Evolutionary conservation across 805 yeast species (phyloP), one percentile per base, ranked within the genome.

Genomic region (Diddensiella santjacobensis): DNA sequence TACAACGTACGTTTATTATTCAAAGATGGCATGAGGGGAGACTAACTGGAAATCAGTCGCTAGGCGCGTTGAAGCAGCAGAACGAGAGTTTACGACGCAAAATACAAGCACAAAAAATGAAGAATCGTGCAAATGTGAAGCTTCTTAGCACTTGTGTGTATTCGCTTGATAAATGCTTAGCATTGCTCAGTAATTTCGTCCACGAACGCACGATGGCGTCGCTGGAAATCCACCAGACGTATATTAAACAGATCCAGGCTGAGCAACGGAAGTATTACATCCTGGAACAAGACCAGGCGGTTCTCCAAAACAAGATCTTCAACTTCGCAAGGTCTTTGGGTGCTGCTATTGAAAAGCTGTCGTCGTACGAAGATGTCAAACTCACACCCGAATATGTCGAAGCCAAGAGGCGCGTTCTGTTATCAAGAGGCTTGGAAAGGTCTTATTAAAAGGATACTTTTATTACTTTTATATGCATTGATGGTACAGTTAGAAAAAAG

Each of bases 401-500:
- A 19, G 51, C 55, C 4, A 22, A 42, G 22, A 38, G 19, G 35
- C 22, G 4, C 13, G 42, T 24, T n/a, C 20, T 19, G 24, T n/a
- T 15, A 23, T 30, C 23, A 20, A 5, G 13, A n/a, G 5, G 41
- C 20, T n/a, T 6, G 22, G 20, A 8, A 15, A 20, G 24, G 22
- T n/a, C n/a, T 15, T n/a, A n/a, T n/a, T n/a, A n/a, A n/a, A n/a
- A n/a, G n/a, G n/a, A n/a, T n/a, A n/a, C n/a, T n/a, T n/a, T n/a
- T n/a, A n/a, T n/a, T n/a, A n/a, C n/a, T n/a, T 26, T 26, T 13
- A 26, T 8, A 10, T 13, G 31, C 13, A 26, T 26, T 13, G 8
- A 26, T 13, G 11, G 8, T 10, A 13, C 31, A n/a, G 4, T 41
- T 48, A 52, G 24, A 49, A 54, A 53, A 69, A 81, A 2, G 87